Conservation (phyloP, 805 yeast genomes). For the Starmerella etchellsii region DNA sequence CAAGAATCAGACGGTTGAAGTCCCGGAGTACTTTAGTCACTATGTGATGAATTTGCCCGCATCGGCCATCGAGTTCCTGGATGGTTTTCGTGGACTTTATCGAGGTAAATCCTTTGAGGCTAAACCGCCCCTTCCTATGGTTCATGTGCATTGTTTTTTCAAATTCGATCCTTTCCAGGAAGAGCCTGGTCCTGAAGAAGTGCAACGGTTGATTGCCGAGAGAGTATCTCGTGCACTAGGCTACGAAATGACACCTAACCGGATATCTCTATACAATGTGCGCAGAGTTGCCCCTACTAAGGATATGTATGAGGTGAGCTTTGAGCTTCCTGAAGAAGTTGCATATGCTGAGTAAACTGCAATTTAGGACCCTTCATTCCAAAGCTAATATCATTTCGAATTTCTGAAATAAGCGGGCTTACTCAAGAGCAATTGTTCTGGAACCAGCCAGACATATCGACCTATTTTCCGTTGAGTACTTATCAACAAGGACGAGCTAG, state of each 20-base stretch:
- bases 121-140: conserved; percentile 50
- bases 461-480: no score
- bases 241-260: conserved; percentile 34
- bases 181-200: conserved; percentile 55
- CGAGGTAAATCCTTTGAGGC: conserved; percentile 28
- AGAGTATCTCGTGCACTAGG: conserved; percentile 38
- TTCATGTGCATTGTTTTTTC: conserved; percentile 88
- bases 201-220: conserved; percentile 52
- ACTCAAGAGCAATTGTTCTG: no score
- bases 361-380: no score
- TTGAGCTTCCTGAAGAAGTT: conserved; percentile 39
- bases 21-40: conserved; percentile 48
- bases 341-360: no score
- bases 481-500: no score
- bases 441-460: no score
- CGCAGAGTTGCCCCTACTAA: conserved; percentile 94
- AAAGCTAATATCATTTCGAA: no score
- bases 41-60: conserved; percentile 96
- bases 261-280: conserved; percentile 62
- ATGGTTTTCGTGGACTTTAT: conserved; percentile 66
- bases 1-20: conserved; percentile 14
- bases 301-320: conserved; percentile 85
- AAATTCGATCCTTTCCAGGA: conserved; percentile 67
- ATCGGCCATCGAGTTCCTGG: conserved; percentile 70
- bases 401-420: no score